Evolutionary conservation across 148 eudicot species (phyloP), one percentile per base, ranked within the genome.

Genomic region (Drosera capensis): DNA sequence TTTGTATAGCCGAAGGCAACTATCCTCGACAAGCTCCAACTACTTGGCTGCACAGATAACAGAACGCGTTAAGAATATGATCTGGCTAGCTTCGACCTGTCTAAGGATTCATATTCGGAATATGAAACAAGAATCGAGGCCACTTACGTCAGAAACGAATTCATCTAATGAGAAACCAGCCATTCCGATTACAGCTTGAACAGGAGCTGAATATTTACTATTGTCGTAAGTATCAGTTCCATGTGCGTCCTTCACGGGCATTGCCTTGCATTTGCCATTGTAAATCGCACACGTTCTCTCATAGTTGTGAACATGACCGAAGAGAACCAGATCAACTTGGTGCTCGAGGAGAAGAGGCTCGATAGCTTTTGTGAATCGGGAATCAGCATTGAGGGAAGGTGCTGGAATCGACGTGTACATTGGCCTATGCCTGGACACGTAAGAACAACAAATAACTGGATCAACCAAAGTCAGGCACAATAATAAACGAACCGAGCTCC

Each of bases 301-400:
- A 17, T 52, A 52, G 46, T 40, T 52, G 36, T 52, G 56, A 8
- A 52, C 56, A 25, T 52, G 56, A 2, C 56, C 56, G 2, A 40
- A 40, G 25, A 52, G 21, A 40, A 46, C 56, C n/a, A 52, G 16
- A 52, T 52, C 56, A 40, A 52, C 56, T 46, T 58, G 28, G 82
- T 82, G n/a, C n/a, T n/a, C n/a, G n/a, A n/a, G n/a, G n/a, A 86
- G 62, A 49, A 86, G 53, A 29, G 96, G 94, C 74, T 86, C 96
- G n/a, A 86, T 78, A 7, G 62, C 57, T 15, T 26, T 18, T 9
- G 79, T 74, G 48, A 86, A 86, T 1, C 3, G 7, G 0, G 12
- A 7, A 47, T 82, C 96, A 2, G 70, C 71, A 23, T 47, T 70
- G 0, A 58, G 20, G 20, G 57, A 19, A 31, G 40, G 23, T 82